Base-by-base conservation (phyloP, 495 filamentous ascomycete species). In the Trichoderma virens region DNA sequence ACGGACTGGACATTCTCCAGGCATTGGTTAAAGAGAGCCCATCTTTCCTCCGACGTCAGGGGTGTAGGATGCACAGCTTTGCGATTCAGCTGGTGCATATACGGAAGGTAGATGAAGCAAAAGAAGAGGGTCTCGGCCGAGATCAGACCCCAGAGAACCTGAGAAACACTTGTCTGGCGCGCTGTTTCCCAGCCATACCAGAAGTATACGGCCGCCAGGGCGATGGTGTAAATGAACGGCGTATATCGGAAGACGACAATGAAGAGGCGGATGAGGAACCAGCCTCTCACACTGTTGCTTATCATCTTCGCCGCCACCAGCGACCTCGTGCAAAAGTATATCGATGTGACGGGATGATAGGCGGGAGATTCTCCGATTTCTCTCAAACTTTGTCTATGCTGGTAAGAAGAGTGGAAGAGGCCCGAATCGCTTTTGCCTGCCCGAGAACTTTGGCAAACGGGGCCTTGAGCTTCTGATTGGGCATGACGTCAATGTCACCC, bases 21-120 rank as follows among this genome's bases (percentile, higher is more conserved):
- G 73, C 85, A 86, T 60, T 78, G 74, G 59, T 73, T 66, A 68
- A 89, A 88, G 0, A 91, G 77, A 8, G 70, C 77, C 61, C 72
- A 66, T 16, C 80, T 70, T 31, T 76, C 63, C 11, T 35, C 35
- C 7, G 30, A 75, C 4, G 76, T 61, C 5, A 78, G 73, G 1
- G 75, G 67, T 2, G 78, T 73, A 0, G 87, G 86, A 66, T 90
- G 83, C 0, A 68, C 41, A 5, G 86, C 85, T 41, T 72, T 74
- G 23, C 69, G 70, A 62, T 83, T 78, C 23, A 88, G 78, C 62
- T 79, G 72, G 14, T 64, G 63, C 51, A 74, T 78, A 68, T 80
- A 80, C 8, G 83, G 86, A 11, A 83, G 68, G 69, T 82, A 88
- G 62, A 61, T 61, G 31, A 34, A 27, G 59, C 30, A 35, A n/a